Conservation (phyloP, 23 red algal genomes). For the Pyropia haitanensis region DNA sequence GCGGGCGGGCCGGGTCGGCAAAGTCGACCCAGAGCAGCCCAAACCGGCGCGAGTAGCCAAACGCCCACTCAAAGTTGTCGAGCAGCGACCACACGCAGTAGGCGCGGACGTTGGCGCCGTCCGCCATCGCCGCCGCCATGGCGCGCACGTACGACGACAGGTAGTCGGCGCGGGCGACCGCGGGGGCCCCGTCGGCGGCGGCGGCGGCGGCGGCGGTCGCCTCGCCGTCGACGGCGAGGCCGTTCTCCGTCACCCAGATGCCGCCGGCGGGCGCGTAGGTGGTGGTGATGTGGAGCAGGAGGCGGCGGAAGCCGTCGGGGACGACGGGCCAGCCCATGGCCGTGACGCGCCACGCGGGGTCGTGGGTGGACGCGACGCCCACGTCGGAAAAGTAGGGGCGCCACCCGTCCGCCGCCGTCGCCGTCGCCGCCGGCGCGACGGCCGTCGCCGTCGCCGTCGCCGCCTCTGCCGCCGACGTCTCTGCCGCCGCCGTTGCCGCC, state of each 20-base stretch:
- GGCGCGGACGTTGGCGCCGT: slow-evolving; percentile 30
- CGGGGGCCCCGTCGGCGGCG: slow-evolving; percentile 7
- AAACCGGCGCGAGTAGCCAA: slow-evolving; percentile 43
- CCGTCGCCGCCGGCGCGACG: not conserved
- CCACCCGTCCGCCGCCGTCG: not conserved
- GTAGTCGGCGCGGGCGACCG: slow-evolving; percentile 14
- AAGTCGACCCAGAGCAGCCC: slow-evolving; percentile 53
- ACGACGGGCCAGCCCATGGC: slow-evolving; percentile 73
- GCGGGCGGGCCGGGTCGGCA: slow-evolving; percentile 8
- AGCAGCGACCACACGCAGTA: slow-evolving; percentile 47
- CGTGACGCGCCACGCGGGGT: slow-evolving; percentile 19
- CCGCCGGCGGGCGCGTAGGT: slow-evolving; percentile 27
- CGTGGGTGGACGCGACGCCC: not conserved
- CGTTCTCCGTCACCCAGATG: slow-evolving; percentile 54
- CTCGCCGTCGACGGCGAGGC: slow-evolving; percentile 21
- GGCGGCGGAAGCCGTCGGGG: slow-evolving; percentile 35
- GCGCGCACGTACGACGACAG: slow-evolving; percentile 18
- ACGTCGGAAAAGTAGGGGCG: slow-evolving; percentile 1
- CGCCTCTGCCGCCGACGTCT: too few species aligned
- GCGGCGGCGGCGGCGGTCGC: slow-evolving; percentile 9
- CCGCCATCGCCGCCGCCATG: slow-evolving; percentile 29
- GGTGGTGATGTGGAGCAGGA: slow-evolving; percentile 36
- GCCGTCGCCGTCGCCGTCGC: too few species aligned
- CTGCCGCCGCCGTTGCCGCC: too few species aligned
- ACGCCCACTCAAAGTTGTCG: slow-evolving; percentile 62